Base-by-base conservation (phyloP, 106 monocot species). In the Allium sativum region DNA sequence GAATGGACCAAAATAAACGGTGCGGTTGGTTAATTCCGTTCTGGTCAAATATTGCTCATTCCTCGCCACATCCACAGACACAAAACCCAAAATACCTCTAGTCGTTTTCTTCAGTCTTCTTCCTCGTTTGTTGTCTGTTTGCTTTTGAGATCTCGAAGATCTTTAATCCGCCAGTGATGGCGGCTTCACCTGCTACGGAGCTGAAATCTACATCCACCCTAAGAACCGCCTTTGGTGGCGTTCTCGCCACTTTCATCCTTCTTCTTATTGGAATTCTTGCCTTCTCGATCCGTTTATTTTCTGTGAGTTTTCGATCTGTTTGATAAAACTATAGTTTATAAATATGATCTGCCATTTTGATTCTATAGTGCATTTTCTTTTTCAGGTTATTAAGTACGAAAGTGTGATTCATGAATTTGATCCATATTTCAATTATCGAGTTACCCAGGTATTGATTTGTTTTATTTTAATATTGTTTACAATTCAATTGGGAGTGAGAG, bases 331-430 rank as follows among this genome's bases (percentile, higher is more conserved):
- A 2, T 31, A 31, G 31, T 31, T 31, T 31, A 31, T 31, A 42
- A 21, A 21, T 73, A 63, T 42, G 44, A 58, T 58, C 52, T 52
- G 1, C 58, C 11, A 40, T 19, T 15, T 44, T 16, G 31, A 31
- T 31, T 9, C 14, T 68, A n/a, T 42, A 1, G 31, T 55, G 44
- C 42, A 63, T 44, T 40, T 21, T 44, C 56, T 18, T 45, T 0
- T 56, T 14, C 64, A 95, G 95, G 95, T 95, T 22, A 95, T 95
- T 51, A 95, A 90, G 81, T 95, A 95, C 45, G 95, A 95, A 79
- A 95, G 90, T 65, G 95, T 95, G 80, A 95, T 95, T 56, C 95
- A 95, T 56, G 95, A 95, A 73, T 95, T 95, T 68, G 95, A 95
- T 84, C 95, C 95, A 0, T 95, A 95, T 84, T 95, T 95, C 81